Conservation (phyloP, 1,139 yeast genomes). For the Arxiozyma telluris region DNA sequence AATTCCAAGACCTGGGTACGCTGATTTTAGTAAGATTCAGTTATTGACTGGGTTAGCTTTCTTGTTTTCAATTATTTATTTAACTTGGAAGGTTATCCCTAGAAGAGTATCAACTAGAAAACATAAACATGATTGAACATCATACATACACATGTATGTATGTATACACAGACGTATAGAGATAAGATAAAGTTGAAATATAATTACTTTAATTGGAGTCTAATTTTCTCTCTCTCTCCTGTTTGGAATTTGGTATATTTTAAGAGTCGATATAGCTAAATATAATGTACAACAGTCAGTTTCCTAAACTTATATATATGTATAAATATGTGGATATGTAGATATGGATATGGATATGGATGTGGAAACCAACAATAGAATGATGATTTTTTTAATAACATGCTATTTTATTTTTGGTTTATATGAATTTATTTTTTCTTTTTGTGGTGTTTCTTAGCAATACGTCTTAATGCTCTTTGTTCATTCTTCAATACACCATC, state of each 20-base stretch:
- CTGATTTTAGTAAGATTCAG: constrained; percentile 27
- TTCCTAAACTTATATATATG: no score
- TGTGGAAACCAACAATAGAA: neutral
- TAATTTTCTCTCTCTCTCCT: neutral
- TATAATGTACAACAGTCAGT: neutral
- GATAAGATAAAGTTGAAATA: no score
- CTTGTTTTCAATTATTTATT: constrained; percentile 29
- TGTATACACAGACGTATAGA: neutral
- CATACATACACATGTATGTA: neutral
- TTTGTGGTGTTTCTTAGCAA: constrained; percentile 71
- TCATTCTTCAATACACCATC: constrained; percentile 98
- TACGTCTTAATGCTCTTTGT: constrained; percentile 83
- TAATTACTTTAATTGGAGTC: no score
- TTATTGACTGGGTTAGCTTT: constrained; percentile 29
- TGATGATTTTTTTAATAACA: neutral
- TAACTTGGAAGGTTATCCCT: constrained; percentile 27
- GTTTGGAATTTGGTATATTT: neutral
- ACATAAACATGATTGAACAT: neutral
- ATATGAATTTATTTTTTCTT: constrained; percentile 14
- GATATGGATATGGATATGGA: neutral
- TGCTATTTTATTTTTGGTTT: neutral
- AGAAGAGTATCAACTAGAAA: neutral
- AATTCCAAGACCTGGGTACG: constrained; percentile 32
- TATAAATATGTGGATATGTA: neutral
- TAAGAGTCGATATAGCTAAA: neutral